Percentiles rank a stretch among this genome's conserved stretches.
phyloP scores from a whole-genome alignment of 2,329 filamentous ascomycete genomes.

The Sarocladiaceae sp. region DNA sequence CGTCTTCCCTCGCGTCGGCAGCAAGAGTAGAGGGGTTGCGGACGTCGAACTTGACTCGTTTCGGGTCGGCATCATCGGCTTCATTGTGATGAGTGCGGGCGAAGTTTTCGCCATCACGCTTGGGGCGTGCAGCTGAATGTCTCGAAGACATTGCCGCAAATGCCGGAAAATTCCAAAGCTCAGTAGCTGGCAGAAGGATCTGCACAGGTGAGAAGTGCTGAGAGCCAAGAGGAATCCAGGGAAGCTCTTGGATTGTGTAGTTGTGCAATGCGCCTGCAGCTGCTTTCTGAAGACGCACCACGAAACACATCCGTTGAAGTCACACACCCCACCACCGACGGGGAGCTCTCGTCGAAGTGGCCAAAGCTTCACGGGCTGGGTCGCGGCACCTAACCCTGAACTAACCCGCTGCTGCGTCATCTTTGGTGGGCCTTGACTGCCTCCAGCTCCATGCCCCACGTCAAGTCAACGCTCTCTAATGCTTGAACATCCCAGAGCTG shows the following conservation, averaged over 20 bases:
- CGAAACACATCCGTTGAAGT: no score
- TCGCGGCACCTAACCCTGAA: not conserved
- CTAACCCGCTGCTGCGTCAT: conserved; percentile 4
- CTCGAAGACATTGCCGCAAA: conserved; percentile 60
- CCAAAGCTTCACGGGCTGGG: not conserved
- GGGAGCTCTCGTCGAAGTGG: conserved; percentile 11
- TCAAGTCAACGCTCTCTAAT: conserved; percentile 4
- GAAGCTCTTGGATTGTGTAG: not conserved
- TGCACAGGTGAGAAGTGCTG: not conserved
- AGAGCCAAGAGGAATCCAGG: not conserved
- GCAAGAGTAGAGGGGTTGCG: conserved; percentile 92
- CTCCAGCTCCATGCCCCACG: conserved; percentile 1
- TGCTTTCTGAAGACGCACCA: no score
- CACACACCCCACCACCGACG: not conserved
- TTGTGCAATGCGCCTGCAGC: no score
- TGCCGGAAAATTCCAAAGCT: no score
- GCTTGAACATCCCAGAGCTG: not conserved
- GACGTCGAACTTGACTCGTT: conserved; percentile 88
- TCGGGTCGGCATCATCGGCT: conserved; percentile 42
- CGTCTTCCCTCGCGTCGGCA: conserved; percentile 67
- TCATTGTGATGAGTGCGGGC: conserved; percentile 68
- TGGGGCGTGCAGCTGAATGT: conserved; percentile 68
- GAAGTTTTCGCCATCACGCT: conserved; percentile 78
- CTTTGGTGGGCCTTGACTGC: conserved; percentile 2
- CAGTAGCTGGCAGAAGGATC: not conserved